Evolutionary conservation across 768 basidiomycete species (phyloP), one percentile per base, ranked within the genome.

Genomic region (Suillus plorans): DNA sequence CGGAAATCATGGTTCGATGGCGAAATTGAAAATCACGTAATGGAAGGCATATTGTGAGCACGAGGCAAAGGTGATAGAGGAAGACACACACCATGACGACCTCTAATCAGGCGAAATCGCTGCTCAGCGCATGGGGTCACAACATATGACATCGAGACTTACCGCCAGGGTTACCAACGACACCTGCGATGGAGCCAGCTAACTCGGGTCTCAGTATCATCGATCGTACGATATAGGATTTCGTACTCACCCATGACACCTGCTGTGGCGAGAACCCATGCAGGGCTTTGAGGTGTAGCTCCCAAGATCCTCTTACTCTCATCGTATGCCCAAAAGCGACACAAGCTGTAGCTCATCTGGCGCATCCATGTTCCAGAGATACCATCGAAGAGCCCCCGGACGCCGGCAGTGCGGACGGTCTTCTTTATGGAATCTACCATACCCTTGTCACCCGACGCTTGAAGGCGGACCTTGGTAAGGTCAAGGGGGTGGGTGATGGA

Each of bases 271-370:
- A 96, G 82, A 75, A 93, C 87, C 89, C 89, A 95, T 13, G 91
- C 87, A 3, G 93, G 87, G 0, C 89, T 83, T 68, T 90, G 83
- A 70, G 76, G 70, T 77, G 79, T 81, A 16, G 90, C 90, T 25
- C 91, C 91, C 0, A 95, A 70, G 8, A 89, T 68, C 80, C 90
- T 93, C 82, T 95, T 96, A 74, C 89, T 92, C 79, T 92, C 90
- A 67, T 95, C 94, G 75, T 95, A 94, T 18, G 91, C 92, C 87
- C 92, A 95, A 80, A 95, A 96, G n/a, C 94, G 84, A 75, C 92
- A 94, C 74, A 95, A 81, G 50, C 91, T 94, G 78, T 96, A 96
- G 41, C 89, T 91, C 92, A 95, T 94, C 78, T 97, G 94, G 36
- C 94, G 86, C 77, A 97, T 78, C 87, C 92, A 90, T 34, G 94